Evolutionary conservation across 169 alveolate species (phyloP).

Genomic region (Plasmodium coatneyi): DNA sequence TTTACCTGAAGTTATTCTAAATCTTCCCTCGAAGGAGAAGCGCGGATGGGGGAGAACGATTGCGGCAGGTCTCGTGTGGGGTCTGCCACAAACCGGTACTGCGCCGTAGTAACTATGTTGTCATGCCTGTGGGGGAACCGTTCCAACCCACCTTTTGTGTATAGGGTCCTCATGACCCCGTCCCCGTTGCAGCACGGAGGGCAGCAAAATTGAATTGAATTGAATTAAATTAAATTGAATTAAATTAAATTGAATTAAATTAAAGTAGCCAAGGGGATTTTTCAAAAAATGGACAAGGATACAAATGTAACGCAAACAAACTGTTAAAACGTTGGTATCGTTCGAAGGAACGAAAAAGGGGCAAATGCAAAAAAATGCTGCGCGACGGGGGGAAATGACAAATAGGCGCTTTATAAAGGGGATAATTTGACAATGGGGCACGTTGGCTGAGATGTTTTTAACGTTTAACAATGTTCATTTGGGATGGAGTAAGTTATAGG

Average conservation of each 20-base stretch:
- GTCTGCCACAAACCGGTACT: background rate
- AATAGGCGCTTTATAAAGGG: background rate
- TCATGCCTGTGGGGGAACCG: background rate
- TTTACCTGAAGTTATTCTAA: conserved; percentile 31
- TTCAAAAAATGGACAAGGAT: background rate
- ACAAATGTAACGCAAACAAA: background rate
- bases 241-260: background rate
- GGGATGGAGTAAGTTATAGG: background rate
- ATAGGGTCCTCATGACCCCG: background rate
- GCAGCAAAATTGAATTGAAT: background rate
- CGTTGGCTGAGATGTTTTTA: too few relatives aligned
- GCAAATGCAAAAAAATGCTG: background rate
- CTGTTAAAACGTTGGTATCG: background rate
- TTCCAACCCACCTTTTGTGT: background rate
- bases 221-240: background rate
- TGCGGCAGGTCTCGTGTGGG: background rate
- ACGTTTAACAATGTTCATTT: background rate
- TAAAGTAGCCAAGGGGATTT: background rate
- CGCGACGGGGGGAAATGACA: background rate
- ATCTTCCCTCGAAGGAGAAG: background rate
- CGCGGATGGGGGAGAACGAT: background rate
- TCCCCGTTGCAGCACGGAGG: background rate
- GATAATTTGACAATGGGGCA: background rate
- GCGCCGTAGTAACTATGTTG: background rate
- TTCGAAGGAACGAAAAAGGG: background rate